Conservation (phyloP, 495 filamentous ascomycete genomes). For the Hypoxylon fuscum region DNA sequence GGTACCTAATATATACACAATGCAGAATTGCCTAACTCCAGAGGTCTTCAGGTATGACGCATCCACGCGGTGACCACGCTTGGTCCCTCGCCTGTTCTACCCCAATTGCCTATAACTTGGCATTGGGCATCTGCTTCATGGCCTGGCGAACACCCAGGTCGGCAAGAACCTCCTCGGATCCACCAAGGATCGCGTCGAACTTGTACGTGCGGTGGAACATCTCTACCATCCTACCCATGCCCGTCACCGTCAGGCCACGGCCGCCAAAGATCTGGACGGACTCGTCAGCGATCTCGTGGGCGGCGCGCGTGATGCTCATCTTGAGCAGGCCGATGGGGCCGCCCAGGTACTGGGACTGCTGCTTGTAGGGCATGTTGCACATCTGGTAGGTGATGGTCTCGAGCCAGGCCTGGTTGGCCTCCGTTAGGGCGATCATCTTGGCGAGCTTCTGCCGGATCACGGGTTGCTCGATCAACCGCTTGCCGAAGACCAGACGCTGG, state of each 20-base stretch:
- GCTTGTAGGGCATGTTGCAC: conserved; percentile 81
- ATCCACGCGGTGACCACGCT: neutral
- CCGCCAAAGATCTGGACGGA: conserved; percentile 89
- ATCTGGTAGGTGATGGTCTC: conserved; percentile 86
- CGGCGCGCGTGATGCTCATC: conserved; percentile 75
- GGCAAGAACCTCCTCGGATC: conserved; percentile 83
- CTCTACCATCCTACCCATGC: conserved; percentile 84
- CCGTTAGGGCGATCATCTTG: conserved; percentile 84
- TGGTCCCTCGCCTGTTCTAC: no score
- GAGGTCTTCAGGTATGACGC: no score
- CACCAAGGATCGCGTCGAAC: conserved; percentile 88
- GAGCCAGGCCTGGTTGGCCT: conserved; percentile 86
- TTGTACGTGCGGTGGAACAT: conserved; percentile 87
- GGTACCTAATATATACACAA: conserved; percentile 5
- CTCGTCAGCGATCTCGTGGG: conserved; percentile 84
- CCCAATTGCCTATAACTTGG: conserved; percentile 81
- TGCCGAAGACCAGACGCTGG: conserved; percentile 86
- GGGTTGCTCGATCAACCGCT: conserved; percentile 82
- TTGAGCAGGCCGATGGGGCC: conserved; percentile 88
- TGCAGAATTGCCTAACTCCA: no score
- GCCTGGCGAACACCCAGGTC: conserved; percentile 86
- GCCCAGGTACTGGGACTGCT: conserved; percentile 78
- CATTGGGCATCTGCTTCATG: conserved; percentile 82
- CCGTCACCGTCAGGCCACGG: conserved; percentile 78
- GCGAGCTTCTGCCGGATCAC: conserved; percentile 90